These are phyloP conservation scores for Neurospora sp. DNA, from an alignment of 495 filamentous ascomycete species.

Conservation along the genomic window DNA sequence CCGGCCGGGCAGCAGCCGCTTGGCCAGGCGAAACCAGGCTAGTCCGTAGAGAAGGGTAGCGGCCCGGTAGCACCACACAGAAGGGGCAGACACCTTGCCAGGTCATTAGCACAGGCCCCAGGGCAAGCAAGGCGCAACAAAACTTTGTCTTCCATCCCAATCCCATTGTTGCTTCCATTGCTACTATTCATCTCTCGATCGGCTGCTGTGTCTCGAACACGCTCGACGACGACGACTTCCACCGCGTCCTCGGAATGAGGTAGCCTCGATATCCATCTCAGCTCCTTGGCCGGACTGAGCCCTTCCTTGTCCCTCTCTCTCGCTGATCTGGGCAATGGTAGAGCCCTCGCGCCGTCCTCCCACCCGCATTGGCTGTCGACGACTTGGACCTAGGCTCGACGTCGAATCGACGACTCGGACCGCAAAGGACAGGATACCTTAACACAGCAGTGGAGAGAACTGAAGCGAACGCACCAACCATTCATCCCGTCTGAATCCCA, in stretches of 20 bases:
- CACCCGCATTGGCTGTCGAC: conserved; percentile 1
- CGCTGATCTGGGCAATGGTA: neutral
- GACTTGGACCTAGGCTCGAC: neutral
- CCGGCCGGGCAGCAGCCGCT: neutral
- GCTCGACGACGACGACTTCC: conserved; percentile 6
- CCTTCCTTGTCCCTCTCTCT: conserved; percentile 1
- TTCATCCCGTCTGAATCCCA: neutral
- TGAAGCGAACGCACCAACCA: neutral
- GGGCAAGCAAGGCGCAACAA: neutral
- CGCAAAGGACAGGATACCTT: neutral
- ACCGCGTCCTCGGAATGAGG: conserved; percentile 36
- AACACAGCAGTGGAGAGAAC: neutral
- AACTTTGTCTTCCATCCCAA: neutral
- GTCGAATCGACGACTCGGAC: neutral
- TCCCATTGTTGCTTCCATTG: neutral
- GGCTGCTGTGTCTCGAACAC: conserved; percentile 4
- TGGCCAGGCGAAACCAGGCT: neutral
- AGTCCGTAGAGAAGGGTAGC: neutral
- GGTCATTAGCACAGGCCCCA: neutral
- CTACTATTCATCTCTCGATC: neutral
- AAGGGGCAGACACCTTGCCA: neutral
- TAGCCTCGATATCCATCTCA: conserved; percentile 39
- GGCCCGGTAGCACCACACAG: neutral
- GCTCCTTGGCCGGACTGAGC: conserved; percentile 46
- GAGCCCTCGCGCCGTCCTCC: neutral